A percentile compares a stretch with the other conserved stretches of the same genome.
Evolutionary conservation across 2,329 filamentous ascomycete species (phyloP).

Genomic region (Colletotrichum theobromicola): DNA sequence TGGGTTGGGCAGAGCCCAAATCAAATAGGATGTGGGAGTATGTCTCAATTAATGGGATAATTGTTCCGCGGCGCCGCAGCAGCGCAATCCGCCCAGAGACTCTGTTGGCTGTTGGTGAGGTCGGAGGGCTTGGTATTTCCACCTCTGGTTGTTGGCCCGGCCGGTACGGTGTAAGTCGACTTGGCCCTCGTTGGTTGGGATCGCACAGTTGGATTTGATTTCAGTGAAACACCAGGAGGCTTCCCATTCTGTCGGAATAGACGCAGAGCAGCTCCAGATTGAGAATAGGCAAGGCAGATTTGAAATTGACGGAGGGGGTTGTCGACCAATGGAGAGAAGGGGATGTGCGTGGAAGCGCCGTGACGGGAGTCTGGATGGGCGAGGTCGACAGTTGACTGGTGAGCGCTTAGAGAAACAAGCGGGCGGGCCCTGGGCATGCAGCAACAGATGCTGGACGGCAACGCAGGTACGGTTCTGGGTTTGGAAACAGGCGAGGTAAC

Average conservation of each 20-base stretch:
- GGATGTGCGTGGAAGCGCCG: conserved; percentile 33
- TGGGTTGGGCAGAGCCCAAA: background rate
- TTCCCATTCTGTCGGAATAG: conserved; percentile 31
- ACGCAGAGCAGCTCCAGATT: conserved; percentile 24
- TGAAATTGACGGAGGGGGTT: conserved; percentile 28
- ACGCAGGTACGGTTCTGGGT: conserved; percentile 11
- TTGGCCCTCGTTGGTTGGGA: conserved; percentile 17
- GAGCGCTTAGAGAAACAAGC: conserved; percentile 34
- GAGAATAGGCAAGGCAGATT: conserved; percentile 6
- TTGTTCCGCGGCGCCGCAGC: background rate
- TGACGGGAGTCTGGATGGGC: conserved; percentile 26
- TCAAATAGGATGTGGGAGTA: background rate
- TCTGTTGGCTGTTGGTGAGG: background rate
- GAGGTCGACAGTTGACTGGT: conserved; percentile 27
- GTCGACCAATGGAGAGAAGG: conserved; percentile 29
- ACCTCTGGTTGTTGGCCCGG: conserved; percentile 6
- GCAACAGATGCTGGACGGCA: background rate
- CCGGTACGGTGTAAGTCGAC: conserved; percentile 11
- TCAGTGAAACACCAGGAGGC: conserved; percentile 20
- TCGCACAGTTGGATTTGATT: conserved; percentile 5
- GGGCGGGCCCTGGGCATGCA: background rate
- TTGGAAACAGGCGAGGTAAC: conserved; percentile 16
- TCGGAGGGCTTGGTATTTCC: background rate
- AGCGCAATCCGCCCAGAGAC: background rate
- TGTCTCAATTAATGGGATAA: conserved; percentile 1